These are phyloP conservation scores for Penicillium sp. DNA, from an alignment of 2,329 filamentous ascomycete species.

Conservation along the genomic window DNA sequence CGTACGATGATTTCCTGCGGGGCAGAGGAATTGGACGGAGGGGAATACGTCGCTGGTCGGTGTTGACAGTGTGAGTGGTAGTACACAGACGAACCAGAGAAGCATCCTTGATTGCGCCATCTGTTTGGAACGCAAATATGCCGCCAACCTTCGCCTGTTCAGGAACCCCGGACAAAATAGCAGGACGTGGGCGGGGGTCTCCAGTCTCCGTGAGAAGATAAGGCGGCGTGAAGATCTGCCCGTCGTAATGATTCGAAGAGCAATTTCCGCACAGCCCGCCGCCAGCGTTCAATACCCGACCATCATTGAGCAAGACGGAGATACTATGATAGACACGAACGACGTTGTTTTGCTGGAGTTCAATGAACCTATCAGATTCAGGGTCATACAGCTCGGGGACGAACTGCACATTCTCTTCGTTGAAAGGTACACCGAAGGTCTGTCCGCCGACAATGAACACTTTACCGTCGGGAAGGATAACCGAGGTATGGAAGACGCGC, in stretches of 20 bases:
- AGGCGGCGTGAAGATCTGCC: conserved; percentile 52
- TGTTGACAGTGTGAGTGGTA: conserved; percentile 54
- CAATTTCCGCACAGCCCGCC: conserved; percentile 51
- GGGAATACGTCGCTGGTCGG: conserved; percentile 53
- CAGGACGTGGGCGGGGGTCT: conserved; percentile 38
- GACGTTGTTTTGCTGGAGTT: conserved; percentile 19
- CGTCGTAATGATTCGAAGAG: conserved; percentile 50
- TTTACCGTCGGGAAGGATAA: conserved; percentile 48
- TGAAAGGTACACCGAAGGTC: conserved; percentile 41
- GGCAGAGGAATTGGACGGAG: conserved; percentile 21
- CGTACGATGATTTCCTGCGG: too few relatives aligned
- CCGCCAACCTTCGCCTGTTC: conserved; percentile 1
- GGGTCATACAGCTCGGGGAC: conserved; percentile 48
- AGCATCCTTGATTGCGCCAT: conserved; percentile 27
- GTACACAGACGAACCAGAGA: conserved; percentile 48
- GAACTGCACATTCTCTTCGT: conserved; percentile 40
- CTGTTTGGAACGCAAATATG: conserved; percentile 15
- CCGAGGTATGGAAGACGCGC: conserved; percentile 45
- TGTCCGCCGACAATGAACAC: conserved; percentile 50
- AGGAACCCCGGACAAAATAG: conserved; percentile 33
- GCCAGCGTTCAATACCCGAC: conserved; percentile 49
- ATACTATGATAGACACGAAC: conserved; percentile 46
- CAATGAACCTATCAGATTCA: conserved; percentile 36
- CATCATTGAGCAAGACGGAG: conserved; percentile 48
- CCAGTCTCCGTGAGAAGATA: conserved; percentile 51